Conservation (phyloP, 2,329 filamentous ascomycete genomes). For the Aspergillus brasiliensis region DNA sequence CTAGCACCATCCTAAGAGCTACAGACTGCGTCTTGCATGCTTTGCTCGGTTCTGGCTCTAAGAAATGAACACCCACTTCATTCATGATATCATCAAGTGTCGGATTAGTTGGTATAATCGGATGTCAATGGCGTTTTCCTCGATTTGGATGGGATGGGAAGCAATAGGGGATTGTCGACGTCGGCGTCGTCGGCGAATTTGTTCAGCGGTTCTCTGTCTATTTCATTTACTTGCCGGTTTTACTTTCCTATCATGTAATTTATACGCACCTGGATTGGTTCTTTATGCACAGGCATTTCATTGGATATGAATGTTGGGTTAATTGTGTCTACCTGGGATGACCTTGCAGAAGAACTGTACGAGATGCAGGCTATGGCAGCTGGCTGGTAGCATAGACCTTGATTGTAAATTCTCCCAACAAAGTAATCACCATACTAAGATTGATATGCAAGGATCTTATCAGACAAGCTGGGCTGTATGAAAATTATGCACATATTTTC, state of each 20-base stretch:
- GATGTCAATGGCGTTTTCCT: neutral
- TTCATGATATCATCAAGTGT: neutral
- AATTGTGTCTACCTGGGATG: neutral
- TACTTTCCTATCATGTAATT: neutral
- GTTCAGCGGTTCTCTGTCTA: neutral
- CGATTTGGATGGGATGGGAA: neutral
- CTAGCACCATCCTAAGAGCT: slow-evolving; percentile 36
- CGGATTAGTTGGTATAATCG: neutral
- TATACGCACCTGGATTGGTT: neutral
- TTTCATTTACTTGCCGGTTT: neutral
- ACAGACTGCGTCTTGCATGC: slow-evolving; percentile 37
- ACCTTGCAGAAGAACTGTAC: too few relatives aligned
- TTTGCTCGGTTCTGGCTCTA: slow-evolving; percentile 28
- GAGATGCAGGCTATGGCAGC: too few relatives aligned
- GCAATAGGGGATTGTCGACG: neutral
- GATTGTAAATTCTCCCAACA: too few relatives aligned
- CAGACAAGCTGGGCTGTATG: too few relatives aligned
- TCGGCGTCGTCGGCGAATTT: neutral
- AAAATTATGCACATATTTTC: too few relatives aligned
- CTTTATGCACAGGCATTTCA: neutral
- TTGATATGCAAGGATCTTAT: too few relatives aligned
- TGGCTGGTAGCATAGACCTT: too few relatives aligned
- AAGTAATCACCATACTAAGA: too few relatives aligned
- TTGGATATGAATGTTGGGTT: neutral
- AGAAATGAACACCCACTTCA: neutral